These are phyloP conservation scores for Chalaropsis ovoidea DNA, from an alignment of 2,329 filamentous ascomycete genomes.

Conservation along the genomic window DNA sequence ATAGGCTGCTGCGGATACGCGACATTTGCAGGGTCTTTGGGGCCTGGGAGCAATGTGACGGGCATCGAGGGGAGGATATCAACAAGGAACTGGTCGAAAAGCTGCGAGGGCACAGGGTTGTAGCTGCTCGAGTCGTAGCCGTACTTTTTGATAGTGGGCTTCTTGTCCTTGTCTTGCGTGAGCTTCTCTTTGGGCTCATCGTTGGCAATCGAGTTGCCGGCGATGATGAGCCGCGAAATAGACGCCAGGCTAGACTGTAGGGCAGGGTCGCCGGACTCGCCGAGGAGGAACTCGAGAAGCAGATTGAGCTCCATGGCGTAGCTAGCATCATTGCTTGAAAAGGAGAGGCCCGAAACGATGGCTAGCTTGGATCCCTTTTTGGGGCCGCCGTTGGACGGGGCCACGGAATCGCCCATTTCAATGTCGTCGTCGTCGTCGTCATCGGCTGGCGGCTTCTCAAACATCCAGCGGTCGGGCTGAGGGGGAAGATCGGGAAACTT, in stretches of 20 bases:
- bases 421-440: constrained; percentile 39
- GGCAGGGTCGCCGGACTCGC: constrained; percentile 57
- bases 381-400: constrained; percentile 30
- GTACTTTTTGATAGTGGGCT: constrained; percentile 61
- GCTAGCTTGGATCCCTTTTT: constrained; percentile 50
- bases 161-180: constrained; percentile 36
- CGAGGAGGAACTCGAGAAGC: constrained; percentile 76
- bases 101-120: constrained; percentile 73
- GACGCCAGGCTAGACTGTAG: constrained; percentile 51
- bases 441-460: constrained; percentile 41
- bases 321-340: constrained; percentile 62
- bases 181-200: constrained; percentile 34
- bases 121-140: constrained; percentile 86
- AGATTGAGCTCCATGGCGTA: constrained; percentile 67
- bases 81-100: constrained; percentile 73
- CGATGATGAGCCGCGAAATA: constrained; percentile 80
- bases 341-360: constrained; percentile 77
- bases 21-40: constrained; percentile 75
- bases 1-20: constrained; percentile 88
- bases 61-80: constrained; percentile 76
- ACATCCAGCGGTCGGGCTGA: constrained; percentile 71
- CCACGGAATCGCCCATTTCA: constrained; percentile 46
- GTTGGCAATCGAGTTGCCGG: constrained; percentile 77
- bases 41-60: constrained; percentile 77
- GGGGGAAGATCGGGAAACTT: constrained; percentile 77